Conservation (phyloP, 2,329 filamentous ascomycete genomes). For the Talaromyces sp. region DNA sequence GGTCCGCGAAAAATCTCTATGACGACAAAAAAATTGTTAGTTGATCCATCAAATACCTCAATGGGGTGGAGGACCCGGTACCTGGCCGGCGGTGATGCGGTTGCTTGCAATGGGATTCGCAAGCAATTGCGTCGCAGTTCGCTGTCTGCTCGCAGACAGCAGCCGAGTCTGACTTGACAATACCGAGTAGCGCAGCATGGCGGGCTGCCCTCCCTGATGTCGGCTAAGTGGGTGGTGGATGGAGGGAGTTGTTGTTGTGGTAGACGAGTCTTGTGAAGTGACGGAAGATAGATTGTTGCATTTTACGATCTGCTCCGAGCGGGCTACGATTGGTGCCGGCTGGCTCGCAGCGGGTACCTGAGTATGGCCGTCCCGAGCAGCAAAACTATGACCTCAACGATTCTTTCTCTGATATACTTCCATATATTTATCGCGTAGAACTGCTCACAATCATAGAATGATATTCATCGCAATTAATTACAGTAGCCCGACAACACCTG, state of each 20-base stretch:
- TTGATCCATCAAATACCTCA: constrained; percentile 30
- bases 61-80: constrained; percentile 26
- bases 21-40: constrained; percentile 24
- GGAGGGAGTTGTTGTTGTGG: constrained; percentile 7
- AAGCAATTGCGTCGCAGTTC: constrained; percentile 43
- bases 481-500: background rate
- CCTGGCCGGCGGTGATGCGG: constrained; percentile 39
- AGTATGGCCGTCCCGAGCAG: background rate
- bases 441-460: background rate
- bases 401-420: too few relatives aligned
- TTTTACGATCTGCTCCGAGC: constrained; percentile 41
- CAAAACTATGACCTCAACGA: constrained; percentile 6
- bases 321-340: constrained; percentile 7
- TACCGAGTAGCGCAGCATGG: constrained; percentile 56
- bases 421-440: background rate
- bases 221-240: constrained; percentile 22
- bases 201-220: constrained; percentile 43
- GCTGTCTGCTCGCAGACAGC: constrained; percentile 37
- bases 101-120: constrained; percentile 35
- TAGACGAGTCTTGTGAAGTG: constrained; percentile 2
- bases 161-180: constrained; percentile 45
- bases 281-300: constrained; percentile 22
- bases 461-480: background rate
- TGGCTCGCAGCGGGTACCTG: constrained; percentile 8
- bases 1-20: constrained; percentile 52